Evolutionary conservation across 2,329 filamentous ascomycete genomes (phyloP), one percentile per base, ranked within the genome.

Genomic region (Parastagonospora nodorum): DNA sequence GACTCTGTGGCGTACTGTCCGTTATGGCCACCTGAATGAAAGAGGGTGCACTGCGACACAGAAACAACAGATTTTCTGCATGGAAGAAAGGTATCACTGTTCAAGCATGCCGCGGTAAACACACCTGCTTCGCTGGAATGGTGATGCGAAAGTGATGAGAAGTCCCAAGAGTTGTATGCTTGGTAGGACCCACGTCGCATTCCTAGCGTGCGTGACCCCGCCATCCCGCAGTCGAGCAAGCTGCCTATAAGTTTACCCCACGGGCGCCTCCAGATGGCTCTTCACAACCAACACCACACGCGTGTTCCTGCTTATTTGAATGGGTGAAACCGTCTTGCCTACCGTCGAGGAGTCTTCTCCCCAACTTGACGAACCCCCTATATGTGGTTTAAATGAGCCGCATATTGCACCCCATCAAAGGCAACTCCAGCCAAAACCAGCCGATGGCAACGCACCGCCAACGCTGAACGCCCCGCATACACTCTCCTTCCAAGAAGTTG

Each of bases 351-450:
- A 75, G 69, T 69, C 71, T 58, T 63, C 66, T 68, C 65, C 67
- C 51, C 65, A 69, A 62, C 65, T 64, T 60, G 71, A 71, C 62
- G 72, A 75, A 71, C 73, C 72, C 68, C 73, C 71, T 74, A 73
- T 74, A 75, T 64, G 71, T 72, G 65, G 65, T 60, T 65, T 68
- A 57, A 58, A 72, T 65, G 65, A 66, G 64, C 61, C 58, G 54
- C 64, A 59, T 57, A 57, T 51, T 58, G 45, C 60, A 63, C 56
- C 61, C 42, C 53, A 62, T 45, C 53, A 56, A 50, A 55, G 61
- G 55, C 61, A 57, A 54, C 50, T 53, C 16, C 62, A 62, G 56
- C 63, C 65, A 42, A 58, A 49, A 36, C 41, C 52, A 45, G 53
- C 46, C 52, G 50, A 60, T 50, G 61, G 61, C 48, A 51, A 51